A percentile compares a stretch with the other conserved stretches of the same genome.
These are phyloP conservation scores for Tricholoma bakamatsutake DNA, from an alignment of 768 basidiomycete genomes.

Conservation along the genomic window DNA sequence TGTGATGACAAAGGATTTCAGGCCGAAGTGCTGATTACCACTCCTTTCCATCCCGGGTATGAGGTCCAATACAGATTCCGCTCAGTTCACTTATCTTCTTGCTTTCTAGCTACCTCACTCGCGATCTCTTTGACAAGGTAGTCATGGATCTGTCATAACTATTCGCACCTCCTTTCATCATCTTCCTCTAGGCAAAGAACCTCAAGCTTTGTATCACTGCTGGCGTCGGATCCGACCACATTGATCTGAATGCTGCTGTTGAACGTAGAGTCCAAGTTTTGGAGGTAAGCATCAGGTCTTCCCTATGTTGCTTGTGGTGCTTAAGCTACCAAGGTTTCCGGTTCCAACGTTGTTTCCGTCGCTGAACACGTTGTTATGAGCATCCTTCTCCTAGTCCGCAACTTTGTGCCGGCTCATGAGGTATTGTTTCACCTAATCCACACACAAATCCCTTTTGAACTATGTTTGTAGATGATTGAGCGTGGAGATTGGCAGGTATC, in stretches of 20 bases:
- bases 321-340: slow-evolving; percentile 51
- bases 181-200: slow-evolving; percentile 61
- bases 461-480: slow-evolving; percentile 58
- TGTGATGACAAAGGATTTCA: slow-evolving; percentile 21
- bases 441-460: not conserved
- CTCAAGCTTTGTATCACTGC: slow-evolving; percentile 89
- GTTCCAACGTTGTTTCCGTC: slow-evolving; percentile 87
- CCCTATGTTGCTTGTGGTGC: slow-evolving; percentile 2
- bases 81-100: not conserved
- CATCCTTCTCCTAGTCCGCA: slow-evolving; percentile 86
- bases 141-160: not conserved
- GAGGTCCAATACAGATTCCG: slow-evolving; percentile 2
- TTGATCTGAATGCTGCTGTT: slow-evolving; percentile 85
- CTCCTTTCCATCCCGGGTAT: slow-evolving; percentile 78
- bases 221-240: slow-evolving; percentile 87
- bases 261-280: slow-evolving; percentile 74
- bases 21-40: slow-evolving; percentile 79
- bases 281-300: slow-evolving; percentile 34
- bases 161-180: slow-evolving; percentile 1
- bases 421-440: slow-evolving; percentile 21
- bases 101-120: slow-evolving; percentile 56
- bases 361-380: slow-evolving; percentile 91
- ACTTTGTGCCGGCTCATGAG: slow-evolving; percentile 86
- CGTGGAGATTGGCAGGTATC: slow-evolving; percentile 86
- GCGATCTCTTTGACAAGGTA: slow-evolving; percentile 65